Evolutionary conservation across 2,329 filamentous ascomycete species (phyloP).

Genomic region (Claviceps sorghi): DNA sequence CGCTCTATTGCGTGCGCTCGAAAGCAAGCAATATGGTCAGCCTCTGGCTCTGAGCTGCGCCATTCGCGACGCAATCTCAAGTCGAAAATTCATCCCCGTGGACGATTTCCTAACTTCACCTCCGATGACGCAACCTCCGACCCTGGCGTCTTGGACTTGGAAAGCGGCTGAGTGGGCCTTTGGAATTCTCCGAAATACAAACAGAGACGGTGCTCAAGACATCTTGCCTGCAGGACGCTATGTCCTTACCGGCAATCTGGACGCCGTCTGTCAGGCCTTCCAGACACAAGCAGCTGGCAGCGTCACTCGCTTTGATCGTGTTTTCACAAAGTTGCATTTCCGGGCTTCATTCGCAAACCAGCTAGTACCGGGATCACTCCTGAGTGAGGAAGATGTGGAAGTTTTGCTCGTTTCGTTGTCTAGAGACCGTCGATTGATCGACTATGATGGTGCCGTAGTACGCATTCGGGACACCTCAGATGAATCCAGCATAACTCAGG

Average conservation of each 20-base stretch:
- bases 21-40: conserved; percentile 63
- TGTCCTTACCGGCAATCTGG: conserved; percentile 49
- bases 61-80: conserved; percentile 56
- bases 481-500: conserved; percentile 45
- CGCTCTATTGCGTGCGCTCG: conserved; percentile 53
- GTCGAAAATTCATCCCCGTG: conserved; percentile 55
- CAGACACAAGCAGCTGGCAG: conserved; percentile 26
- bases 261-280: conserved; percentile 43
- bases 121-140: conserved; percentile 57
- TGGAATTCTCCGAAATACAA: conserved; percentile 50
- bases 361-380: conserved; percentile 30
- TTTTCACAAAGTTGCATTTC: conserved; percentile 55
- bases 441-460: conserved; percentile 53
- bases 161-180: conserved; percentile 62
- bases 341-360: conserved; percentile 38
- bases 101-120: conserved; percentile 49
- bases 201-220: conserved; percentile 32
- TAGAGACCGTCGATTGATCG: conserved; percentile 46
- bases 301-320: conserved; percentile 45
- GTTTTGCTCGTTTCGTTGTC: conserved; percentile 56
- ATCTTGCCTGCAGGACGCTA: conserved; percentile 46
- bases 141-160: conserved; percentile 57
- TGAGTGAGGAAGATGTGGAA: conserved; percentile 52
- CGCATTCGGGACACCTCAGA: conserved; percentile 51
- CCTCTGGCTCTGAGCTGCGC: conserved; percentile 71